phyloP scores from a whole-genome alignment of 2,329 filamentous ascomycete species.

The Arthrobotrys sphaeroides region DNA sequence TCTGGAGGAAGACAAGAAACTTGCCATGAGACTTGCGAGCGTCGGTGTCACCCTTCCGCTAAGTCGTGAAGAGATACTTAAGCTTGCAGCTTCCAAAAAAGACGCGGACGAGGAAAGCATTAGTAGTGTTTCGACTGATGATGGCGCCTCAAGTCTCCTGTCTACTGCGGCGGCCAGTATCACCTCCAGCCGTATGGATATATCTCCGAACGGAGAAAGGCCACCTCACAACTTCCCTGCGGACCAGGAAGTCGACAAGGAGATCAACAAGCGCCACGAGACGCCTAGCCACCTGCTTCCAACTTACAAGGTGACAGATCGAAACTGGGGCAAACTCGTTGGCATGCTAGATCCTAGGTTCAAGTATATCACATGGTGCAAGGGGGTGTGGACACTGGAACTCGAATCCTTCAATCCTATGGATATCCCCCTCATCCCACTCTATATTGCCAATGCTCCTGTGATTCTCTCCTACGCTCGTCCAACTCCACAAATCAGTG shows the following conservation, averaged over 20 bases:
- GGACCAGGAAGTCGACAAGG: slow-evolving; percentile 41
- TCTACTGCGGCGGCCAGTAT: slow-evolving; percentile 27
- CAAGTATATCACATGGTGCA: slow-evolving; percentile 44
- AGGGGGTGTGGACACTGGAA: slow-evolving; percentile 48
- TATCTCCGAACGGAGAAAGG: not conserved
- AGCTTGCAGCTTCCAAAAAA: slow-evolving; percentile 14
- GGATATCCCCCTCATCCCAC: slow-evolving; percentile 43
- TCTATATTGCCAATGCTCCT: slow-evolving; percentile 47
- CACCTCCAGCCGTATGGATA: slow-evolving; percentile 23
- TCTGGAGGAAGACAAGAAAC: slow-evolving; percentile 41
- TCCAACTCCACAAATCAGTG: slow-evolving; percentile 39
- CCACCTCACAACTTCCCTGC: slow-evolving; percentile 19
- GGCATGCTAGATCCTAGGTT: slow-evolving; percentile 26
- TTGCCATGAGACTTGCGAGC: slow-evolving; percentile 25
- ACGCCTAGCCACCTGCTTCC: slow-evolving; percentile 45
- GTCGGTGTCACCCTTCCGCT: slow-evolving; percentile 47
- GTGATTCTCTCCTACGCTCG: slow-evolving; percentile 48
- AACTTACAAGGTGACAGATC: slow-evolving; percentile 24
- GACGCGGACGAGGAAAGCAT: slow-evolving; percentile 37
- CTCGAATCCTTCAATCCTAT: slow-evolving; percentile 45
- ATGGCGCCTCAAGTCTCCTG: slow-evolving; percentile 3
- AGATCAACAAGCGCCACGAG: slow-evolving; percentile 42
- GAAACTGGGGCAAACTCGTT: slow-evolving; percentile 37
- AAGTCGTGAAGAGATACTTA: slow-evolving; percentile 35
- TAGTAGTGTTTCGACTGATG: slow-evolving; percentile 31